Conservation (phyloP, 805 yeast species). For the Starmerella lactis-condensi region DNA sequence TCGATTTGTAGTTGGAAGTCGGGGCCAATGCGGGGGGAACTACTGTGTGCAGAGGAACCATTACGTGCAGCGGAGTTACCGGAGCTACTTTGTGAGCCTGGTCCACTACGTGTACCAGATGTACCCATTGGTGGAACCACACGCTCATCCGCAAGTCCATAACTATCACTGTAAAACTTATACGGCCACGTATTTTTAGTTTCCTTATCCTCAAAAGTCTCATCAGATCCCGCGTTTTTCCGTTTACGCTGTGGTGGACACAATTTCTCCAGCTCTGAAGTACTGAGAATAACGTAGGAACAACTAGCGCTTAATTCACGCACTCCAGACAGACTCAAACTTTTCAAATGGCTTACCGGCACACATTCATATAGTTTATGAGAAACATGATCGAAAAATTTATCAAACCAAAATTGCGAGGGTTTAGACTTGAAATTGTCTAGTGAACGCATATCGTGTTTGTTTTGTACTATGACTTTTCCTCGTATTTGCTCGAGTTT, state of each 20-base stretch:
- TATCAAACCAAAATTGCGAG: slow-evolving; percentile 65
- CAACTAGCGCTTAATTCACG: slow-evolving; percentile 28
- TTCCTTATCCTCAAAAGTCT: slow-evolving; percentile 3
- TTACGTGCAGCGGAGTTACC: no score
- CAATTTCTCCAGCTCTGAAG: not conserved
- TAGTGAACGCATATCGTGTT: slow-evolving; percentile 42
- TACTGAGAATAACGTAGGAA: slow-evolving; percentile 61
- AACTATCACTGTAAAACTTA: slow-evolving; percentile 60
- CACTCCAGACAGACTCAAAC: not conserved
- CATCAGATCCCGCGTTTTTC: not conserved
- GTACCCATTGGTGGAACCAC: no score
- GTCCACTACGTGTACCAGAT: no score
- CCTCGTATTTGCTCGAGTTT: slow-evolving; percentile 66
- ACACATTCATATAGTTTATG: slow-evolving; percentile 62
- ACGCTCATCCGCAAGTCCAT: slow-evolving; percentile 56
- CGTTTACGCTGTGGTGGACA: slow-evolving; percentile 1
- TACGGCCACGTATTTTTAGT: slow-evolving; percentile 41
- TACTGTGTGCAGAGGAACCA: no score
- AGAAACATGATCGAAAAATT: slow-evolving; percentile 72
- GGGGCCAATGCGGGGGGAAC: slow-evolving; percentile 56
- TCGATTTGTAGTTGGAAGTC: slow-evolving; percentile 44
- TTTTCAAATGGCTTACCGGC: slow-evolving; percentile 20
- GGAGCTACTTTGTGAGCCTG: no score
- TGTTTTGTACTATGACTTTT: slow-evolving; percentile 47
- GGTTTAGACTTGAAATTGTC: slow-evolving; percentile 40